phyloP scores from a whole-genome alignment of 2,329 filamentous ascomycete genomes.

The Penicillium sp. region DNA sequence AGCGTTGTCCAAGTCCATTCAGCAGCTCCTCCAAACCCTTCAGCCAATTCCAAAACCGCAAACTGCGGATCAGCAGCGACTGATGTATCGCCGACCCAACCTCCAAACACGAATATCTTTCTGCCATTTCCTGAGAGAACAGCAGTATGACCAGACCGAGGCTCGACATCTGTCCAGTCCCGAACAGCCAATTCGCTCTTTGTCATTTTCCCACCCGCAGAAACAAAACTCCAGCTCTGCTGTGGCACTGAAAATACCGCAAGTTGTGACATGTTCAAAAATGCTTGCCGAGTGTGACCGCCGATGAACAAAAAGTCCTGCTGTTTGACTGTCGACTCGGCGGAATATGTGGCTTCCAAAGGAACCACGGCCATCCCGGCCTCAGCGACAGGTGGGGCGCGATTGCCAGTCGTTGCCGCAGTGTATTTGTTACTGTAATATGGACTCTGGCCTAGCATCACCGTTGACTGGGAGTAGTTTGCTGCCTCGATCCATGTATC shows the following conservation, averaged over 20 bases:
- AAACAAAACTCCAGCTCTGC: conserved; percentile 80
- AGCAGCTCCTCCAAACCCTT: conserved; percentile 63
- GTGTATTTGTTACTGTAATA: conserved; percentile 42
- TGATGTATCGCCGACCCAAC: conserved; percentile 83
- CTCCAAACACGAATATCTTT: conserved; percentile 77
- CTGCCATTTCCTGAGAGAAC: conserved; percentile 77
- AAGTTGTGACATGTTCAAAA: conserved; percentile 91
- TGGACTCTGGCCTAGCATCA: conserved; percentile 52
- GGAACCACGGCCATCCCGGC: conserved; percentile 84
- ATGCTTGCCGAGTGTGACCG: conserved; percentile 78
- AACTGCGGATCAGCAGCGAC: conserved; percentile 81
- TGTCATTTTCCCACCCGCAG: conserved; percentile 54
- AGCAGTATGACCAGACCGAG: conserved; percentile 85
- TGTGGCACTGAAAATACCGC: conserved; percentile 86
- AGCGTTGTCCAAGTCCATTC: conserved; percentile 50
- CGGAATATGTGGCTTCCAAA: conserved; percentile 69
- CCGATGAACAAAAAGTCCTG: conserved; percentile 79
- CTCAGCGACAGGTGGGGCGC: conserved; percentile 72
- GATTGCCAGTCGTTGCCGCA: conserved; percentile 48
- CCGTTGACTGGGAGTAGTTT: conserved; percentile 79
- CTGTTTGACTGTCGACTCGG: conserved; percentile 66
- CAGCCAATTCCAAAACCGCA: conserved; percentile 72
- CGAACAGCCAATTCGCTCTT: conserved; percentile 60
- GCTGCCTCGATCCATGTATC: conserved; percentile 67
- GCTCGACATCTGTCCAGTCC: conserved; percentile 62